Conservation (phyloP, 192 early-diverging fungal genomes). For the Phlyctochytrium bullatum region DNA sequence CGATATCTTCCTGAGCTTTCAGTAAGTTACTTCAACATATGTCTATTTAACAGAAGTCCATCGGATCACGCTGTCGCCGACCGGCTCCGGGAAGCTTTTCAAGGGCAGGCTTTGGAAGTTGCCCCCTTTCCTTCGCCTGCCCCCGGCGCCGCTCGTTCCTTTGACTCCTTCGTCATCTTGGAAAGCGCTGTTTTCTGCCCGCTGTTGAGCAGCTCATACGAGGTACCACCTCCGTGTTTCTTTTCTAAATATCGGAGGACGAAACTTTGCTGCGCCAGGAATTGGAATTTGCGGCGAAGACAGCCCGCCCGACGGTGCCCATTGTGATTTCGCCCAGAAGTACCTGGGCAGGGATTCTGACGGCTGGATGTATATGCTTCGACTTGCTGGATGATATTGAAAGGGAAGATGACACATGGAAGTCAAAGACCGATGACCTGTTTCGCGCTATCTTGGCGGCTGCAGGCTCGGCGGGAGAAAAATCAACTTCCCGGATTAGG, state of each 20-base stretch:
- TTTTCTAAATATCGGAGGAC: not conserved
- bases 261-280: not conserved
- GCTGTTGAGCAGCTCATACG: not conserved
- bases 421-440: not conserved
- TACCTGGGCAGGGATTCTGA: not conserved
- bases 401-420: not conserved
- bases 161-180: no score
- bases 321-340: not conserved
- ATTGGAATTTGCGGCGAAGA: not conserved
- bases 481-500: not conserved
- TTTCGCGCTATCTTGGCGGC: not conserved
- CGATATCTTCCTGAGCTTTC: not conserved
- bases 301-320: not conserved
- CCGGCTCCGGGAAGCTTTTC: not conserved
- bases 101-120: no score
- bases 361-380: not conserved
- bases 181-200: slow-evolving; percentile 1
- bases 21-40: not conserved
- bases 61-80: no score
- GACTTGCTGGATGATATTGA: not conserved
- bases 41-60: no score
- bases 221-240: not conserved
- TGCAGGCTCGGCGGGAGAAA: not conserved
- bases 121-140: no score
- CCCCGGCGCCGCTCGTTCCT: no score